Evolutionary conservation across 257 asterid species (phyloP), one percentile per base, ranked within the genome.

Genomic region (Verbena officinalis): DNA sequence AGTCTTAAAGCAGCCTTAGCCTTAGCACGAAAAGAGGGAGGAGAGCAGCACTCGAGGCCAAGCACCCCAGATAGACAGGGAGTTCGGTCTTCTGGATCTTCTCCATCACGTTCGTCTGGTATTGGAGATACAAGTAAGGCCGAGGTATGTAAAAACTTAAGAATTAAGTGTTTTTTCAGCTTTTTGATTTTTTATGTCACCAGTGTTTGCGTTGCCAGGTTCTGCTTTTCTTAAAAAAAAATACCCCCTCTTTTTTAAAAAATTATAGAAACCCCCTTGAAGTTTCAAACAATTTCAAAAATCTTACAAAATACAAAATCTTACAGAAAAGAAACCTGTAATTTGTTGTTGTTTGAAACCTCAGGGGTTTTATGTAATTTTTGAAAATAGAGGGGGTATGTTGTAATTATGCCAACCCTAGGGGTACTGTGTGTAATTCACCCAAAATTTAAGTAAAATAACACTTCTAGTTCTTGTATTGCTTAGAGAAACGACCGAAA

Each of bases 1-100:
- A 65, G 55, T 31, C 87, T 91, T 21, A 91, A 84, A 84, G 95
- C 92, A 9, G 95, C 95, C 36, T 69, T 91, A 9, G 95, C 95
- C 36, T 69, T 91, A 72, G 82, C 86, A 42, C 77, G 65, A 55
- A 88, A 83, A 69, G 95, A 90, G 10, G 91, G 71, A 46, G 68
- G 50, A 36, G 79, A 75, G 5, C 80, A 60, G 7, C 57, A 62
- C 31, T 75, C 85, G 5, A 46, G 50, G 66, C 64, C 75, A 10
- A 75, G 68, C 68, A 87, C 83, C 78, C 86, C 88, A n/a, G 79
- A 85, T 20, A 76, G 74, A 42, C 16, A 22, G 69, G 65, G 66
- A 69, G 40, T 49, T 33, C 67, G n/a, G 62, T 78, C 91, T 17
- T 56, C 61, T 4, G 81, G 46, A 15, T 81, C 86, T 49, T 83